Evolutionary conservation across 257 asterid genomes (phyloP).

Genomic region (Marsdenia floribunda): DNA sequence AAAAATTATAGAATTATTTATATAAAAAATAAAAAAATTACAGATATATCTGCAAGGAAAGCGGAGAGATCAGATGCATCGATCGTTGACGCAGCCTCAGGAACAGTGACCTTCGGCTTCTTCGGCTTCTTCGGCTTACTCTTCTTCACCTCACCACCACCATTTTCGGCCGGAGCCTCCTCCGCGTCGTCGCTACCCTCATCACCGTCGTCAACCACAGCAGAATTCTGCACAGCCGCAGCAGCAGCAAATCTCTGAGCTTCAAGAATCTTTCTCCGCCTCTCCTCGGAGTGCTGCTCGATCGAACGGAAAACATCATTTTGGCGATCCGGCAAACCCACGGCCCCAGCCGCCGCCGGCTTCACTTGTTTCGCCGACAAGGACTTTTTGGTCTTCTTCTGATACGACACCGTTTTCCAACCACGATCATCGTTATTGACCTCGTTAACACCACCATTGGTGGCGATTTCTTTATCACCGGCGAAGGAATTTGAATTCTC

Average conservation of each 20-base stretch:
- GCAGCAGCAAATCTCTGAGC: slow-evolving; percentile 19
- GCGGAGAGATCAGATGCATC: slow-evolving; percentile 31
- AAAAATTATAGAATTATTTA: too few relatives aligned
- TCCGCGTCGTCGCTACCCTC: slow-evolving; percentile 17
- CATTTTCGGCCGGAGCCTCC: slow-evolving; percentile 20
- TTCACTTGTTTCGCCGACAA: slow-evolving; percentile 10
- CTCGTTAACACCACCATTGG: neutral
- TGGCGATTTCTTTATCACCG: slow-evolving; percentile 4
- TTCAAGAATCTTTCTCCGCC: slow-evolving; percentile 15
- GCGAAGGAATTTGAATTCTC: slow-evolving; percentile 8
- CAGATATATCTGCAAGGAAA: slow-evolving; percentile 34
- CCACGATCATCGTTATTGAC: slow-evolving; percentile 23
- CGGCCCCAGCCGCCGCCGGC: neutral
- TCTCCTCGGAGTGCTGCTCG: slow-evolving; percentile 28
- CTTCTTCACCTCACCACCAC: slow-evolving; percentile 26
- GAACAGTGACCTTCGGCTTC: slow-evolving; percentile 38
- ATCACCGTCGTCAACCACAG: slow-evolving; percentile 13
- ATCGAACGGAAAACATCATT: slow-evolving; percentile 25
- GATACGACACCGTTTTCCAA: slow-evolving; percentile 39
- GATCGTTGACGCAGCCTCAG: slow-evolving; percentile 41
- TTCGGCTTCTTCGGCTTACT: slow-evolving; percentile 30
- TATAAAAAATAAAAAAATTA: neutral
- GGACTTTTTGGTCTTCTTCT: slow-evolving; percentile 20
- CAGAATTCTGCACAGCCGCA: slow-evolving; percentile 7
- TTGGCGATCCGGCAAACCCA: slow-evolving; percentile 12